Percentiles rank a stretch among this genome's conserved stretches.
Evolutionary conservation across 1,284 basidiomycete genomes (phyloP).

Genomic region (Apiotrichum domesticum): DNA sequence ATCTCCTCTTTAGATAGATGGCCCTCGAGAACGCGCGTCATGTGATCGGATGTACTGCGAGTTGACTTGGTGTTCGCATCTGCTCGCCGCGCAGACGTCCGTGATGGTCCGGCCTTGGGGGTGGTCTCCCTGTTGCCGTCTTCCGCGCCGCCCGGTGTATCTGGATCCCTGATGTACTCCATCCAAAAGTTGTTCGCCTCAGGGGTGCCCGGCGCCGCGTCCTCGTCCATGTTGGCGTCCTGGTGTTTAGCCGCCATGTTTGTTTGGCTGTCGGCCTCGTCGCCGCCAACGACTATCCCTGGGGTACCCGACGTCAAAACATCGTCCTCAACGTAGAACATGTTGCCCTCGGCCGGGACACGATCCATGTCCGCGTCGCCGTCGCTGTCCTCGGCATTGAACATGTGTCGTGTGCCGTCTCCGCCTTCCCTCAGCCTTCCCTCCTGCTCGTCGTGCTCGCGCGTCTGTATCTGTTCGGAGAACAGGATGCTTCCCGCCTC

Average conservation of each 20-base stretch:
- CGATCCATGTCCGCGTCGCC: not conserved
- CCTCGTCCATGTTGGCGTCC: constrained; percentile 28
- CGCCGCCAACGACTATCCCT: constrained; percentile 2
- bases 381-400: not conserved
- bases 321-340: constrained; percentile 12
- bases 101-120: constrained; percentile 47
- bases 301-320: not conserved
- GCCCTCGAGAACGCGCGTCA: constrained; percentile 9
- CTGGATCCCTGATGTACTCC: constrained; percentile 27
- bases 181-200: constrained; percentile 21
- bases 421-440: not conserved
- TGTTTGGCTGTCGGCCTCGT: constrained; percentile 13
- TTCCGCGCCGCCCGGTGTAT: constrained; percentile 20
- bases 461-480: constrained; percentile 26
- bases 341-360: not conserved
- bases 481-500: constrained; percentile 33
- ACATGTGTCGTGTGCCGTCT: too few relatives aligned
- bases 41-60: not conserved
- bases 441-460: constrained; percentile 3
- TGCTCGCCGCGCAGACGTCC: not conserved
- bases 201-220: constrained; percentile 9
- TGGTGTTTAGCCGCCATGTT: constrained; percentile 9
- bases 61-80: not conserved
- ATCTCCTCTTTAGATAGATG: not conserved
- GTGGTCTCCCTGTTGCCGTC: constrained; percentile 46